A percentile compares a stretch with the other conserved stretches of the same genome.
phyloP scores from a whole-genome alignment of 805 yeast genomes.

The Candida maris region DNA sequence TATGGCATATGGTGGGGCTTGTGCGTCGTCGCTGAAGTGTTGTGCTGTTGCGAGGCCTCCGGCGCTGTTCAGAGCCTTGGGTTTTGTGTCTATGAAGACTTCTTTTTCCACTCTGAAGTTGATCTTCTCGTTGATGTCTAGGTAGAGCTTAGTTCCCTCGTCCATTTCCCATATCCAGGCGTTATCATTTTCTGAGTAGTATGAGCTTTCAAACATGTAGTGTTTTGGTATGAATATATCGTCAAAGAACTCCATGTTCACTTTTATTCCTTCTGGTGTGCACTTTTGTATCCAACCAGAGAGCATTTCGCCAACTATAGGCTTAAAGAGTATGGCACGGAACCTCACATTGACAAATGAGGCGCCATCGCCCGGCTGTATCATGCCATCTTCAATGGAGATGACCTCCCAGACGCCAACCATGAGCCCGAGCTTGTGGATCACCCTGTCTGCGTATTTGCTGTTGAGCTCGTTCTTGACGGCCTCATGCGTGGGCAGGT shows the following conservation, averaged over 20 bases:
- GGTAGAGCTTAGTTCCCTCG: constrained; percentile 69
- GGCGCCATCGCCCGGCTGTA: constrained; percentile 94
- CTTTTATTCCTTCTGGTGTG: constrained; percentile 80
- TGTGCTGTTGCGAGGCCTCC: constrained; percentile 26
- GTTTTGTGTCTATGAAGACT: constrained; percentile 77
- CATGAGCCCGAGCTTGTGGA: constrained; percentile 81
- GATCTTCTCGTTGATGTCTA: constrained; percentile 89
- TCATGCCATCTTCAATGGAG: constrained; percentile 79
- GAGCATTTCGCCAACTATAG: constrained; percentile 89
- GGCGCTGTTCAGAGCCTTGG: constrained; percentile 61
- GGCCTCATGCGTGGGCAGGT: constrained; percentile 66
- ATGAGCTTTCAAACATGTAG: constrained; percentile 62
- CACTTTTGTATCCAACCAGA: constrained; percentile 93
- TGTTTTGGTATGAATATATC: constrained; percentile 87
- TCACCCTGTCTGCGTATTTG: constrained; percentile 82
- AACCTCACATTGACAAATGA: constrained; percentile 71
- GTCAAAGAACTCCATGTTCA: constrained; percentile 82
- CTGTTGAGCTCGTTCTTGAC: constrained; percentile 75
- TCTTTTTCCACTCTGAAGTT: constrained; percentile 90
- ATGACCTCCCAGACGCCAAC: constrained; percentile 80
- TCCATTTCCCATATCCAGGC: constrained; percentile 92
- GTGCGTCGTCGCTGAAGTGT: constrained; percentile 27
- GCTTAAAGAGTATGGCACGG: constrained; percentile 80
- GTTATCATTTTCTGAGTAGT: constrained; percentile 57
- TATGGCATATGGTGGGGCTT: constrained; percentile 76